Evolutionary conservation across 768 basidiomycete genomes (phyloP).

Genomic region (Lyophyllum shimeji): DNA sequence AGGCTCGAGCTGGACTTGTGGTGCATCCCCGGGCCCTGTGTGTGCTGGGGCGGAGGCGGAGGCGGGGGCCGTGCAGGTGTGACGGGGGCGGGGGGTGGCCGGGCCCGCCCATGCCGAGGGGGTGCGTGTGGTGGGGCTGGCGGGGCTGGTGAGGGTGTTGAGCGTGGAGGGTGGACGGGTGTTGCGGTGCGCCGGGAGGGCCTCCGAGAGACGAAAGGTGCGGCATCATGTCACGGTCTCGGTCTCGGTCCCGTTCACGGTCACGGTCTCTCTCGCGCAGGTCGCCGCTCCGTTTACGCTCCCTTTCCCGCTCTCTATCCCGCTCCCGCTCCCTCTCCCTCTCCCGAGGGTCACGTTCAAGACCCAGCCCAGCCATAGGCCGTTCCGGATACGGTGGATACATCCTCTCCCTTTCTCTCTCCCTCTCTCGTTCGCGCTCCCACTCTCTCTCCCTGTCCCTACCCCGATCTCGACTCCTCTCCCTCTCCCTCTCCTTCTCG

Average conservation of each 20-base stretch:
- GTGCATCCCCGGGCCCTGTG: neutral
- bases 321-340: neutral
- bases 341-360: neutral
- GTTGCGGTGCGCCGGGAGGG: slow-evolving; percentile 1
- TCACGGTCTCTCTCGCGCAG: neutral
- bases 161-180: neutral
- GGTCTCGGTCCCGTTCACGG: slow-evolving; percentile 9
- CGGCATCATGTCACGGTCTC: neutral
- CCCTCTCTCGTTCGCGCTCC: slow-evolving; percentile 5
- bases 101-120: neutral
- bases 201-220: slow-evolving; percentile 1
- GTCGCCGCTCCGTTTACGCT: neutral
- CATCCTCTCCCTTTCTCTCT: slow-evolving; percentile 7
- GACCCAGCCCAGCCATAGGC: neutral
- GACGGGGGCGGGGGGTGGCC: neutral
- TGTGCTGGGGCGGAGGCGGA: neutral
- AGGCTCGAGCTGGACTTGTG: neutral
- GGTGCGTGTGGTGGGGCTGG: neutral
- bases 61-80: neutral
- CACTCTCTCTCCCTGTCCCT: slow-evolving; percentile 18
- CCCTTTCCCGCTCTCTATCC: neutral
- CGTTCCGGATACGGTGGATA: neutral
- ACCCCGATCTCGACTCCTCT: slow-evolving; percentile 16
- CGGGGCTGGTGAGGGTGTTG: slow-evolving; percentile 2
- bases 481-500: slow-evolving; percentile 20